These are phyloP conservation scores for Rasamsonia emersonii DNA, from an alignment of 2,329 filamentous ascomycete genomes.

Conservation along the genomic window DNA sequence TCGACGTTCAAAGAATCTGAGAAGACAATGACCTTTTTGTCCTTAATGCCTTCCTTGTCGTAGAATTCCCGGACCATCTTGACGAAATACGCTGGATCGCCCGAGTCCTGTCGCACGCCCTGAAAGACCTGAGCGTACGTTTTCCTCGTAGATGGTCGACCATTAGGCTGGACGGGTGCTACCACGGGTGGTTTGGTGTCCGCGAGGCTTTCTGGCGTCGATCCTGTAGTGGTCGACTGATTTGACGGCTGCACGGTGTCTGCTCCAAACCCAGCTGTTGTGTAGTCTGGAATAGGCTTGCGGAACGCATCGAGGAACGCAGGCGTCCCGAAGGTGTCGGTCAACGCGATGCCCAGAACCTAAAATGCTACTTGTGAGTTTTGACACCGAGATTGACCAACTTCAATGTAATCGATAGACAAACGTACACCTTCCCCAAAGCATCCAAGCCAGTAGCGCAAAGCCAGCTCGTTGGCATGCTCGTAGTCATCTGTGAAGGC, in stretches of 20 bases:
- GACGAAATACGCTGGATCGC: slow-evolving; percentile 72
- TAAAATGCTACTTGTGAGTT: slow-evolving; percentile 14
- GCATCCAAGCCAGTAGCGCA: slow-evolving; percentile 82
- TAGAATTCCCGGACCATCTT: slow-evolving; percentile 76
- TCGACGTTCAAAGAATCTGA: slow-evolving; percentile 93
- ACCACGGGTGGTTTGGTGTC: slow-evolving; percentile 36
- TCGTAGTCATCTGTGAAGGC: slow-evolving; percentile 82
- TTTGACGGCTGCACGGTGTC: slow-evolving; percentile 32
- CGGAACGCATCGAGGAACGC: slow-evolving; percentile 81
- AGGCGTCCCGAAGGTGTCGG: slow-evolving; percentile 91
- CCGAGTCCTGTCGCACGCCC: slow-evolving; percentile 83
- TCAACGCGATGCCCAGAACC: slow-evolving; percentile 80
- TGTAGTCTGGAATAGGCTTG: slow-evolving; percentile 48
- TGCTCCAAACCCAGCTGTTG: slow-evolving; percentile 32
- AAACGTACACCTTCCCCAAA: slow-evolving; percentile 64
- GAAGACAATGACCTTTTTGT: slow-evolving; percentile 85
- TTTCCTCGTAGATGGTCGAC: slow-evolving; percentile 35
- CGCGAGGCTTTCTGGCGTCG: slow-evolving; percentile 28
- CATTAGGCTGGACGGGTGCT: slow-evolving; percentile 29
- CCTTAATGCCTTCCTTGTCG: slow-evolving; percentile 61
- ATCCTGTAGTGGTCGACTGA: slow-evolving; percentile 35
- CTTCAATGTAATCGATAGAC: neutral
- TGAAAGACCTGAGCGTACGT: slow-evolving; percentile 76
- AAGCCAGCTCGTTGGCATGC: slow-evolving; percentile 70
- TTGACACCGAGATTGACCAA: neutral